Percentiles rank a stretch among this genome's conserved stretches.
phyloP scores from a whole-genome alignment of 768 basidiomycete species.

The Gymnopilus junonius region DNA sequence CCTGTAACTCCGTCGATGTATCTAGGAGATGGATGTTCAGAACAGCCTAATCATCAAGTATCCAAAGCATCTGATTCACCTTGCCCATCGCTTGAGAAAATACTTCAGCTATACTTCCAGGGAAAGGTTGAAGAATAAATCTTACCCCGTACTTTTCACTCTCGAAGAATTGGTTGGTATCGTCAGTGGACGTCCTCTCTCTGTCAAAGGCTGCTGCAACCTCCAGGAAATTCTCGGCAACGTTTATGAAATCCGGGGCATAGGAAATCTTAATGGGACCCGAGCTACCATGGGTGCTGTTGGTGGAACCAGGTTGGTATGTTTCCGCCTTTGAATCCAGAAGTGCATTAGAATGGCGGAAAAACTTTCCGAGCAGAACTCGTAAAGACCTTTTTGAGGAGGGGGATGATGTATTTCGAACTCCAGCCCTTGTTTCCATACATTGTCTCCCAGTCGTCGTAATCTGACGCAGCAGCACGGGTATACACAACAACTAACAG shows the following conservation, averaged over 20 bases:
- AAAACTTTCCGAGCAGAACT: background rate
- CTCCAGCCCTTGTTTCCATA: slow-evolving; percentile 66
- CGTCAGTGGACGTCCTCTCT: slow-evolving; percentile 45
- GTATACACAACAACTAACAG: slow-evolving; percentile 55
- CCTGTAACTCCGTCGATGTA: slow-evolving; percentile 59
- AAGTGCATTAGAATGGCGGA: background rate
- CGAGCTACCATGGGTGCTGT: slow-evolving; percentile 48
- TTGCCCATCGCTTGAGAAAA: slow-evolving; percentile 53
- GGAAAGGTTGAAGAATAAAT: background rate
- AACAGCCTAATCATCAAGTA: background rate
- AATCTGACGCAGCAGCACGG: slow-evolving; percentile 64
- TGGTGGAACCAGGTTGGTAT: slow-evolving; percentile 32
- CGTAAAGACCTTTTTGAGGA: slow-evolving; percentile 55
- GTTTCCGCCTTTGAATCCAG: slow-evolving; percentile 42
- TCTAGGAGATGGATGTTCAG: slow-evolving; percentile 36
- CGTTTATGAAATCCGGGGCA: slow-evolving; percentile 41
- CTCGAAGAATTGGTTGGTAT: slow-evolving; percentile 52
- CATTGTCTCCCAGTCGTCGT: slow-evolving; percentile 61
- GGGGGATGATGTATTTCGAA: slow-evolving; percentile 56
- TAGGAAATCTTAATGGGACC: slow-evolving; percentile 59
- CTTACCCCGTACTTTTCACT: slow-evolving; percentile 52
- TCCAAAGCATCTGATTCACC: slow-evolving; percentile 33
- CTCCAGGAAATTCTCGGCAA: slow-evolving; percentile 36
- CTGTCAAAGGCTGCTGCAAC: slow-evolving; percentile 47
- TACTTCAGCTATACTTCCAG: background rate